Evolutionary conservation across 1,284 basidiomycete species (phyloP).

Genomic region (Irpex sp.): DNA sequence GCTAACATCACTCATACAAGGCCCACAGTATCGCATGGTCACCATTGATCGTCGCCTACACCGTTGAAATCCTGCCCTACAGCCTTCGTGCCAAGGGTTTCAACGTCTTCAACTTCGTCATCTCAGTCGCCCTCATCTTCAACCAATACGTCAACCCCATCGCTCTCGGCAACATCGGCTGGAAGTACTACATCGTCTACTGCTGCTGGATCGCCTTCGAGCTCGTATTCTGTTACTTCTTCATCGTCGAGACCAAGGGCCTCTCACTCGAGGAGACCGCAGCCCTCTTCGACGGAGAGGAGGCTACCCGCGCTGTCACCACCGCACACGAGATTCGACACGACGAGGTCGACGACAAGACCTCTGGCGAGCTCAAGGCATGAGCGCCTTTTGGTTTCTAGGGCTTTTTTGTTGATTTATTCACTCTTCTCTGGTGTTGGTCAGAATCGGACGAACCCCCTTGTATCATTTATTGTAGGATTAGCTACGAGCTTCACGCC

Average conservation of each 20-base stretch:
- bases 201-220: constrained; percentile 66
- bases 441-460: too few species aligned
- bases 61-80: constrained; percentile 71
- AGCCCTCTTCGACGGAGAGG: constrained; percentile 67
- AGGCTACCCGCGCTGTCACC: constrained; percentile 30
- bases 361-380: constrained; percentile 14
- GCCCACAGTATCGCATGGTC: constrained; percentile 58
- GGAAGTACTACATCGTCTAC: constrained; percentile 67
- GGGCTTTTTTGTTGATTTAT: too few species aligned
- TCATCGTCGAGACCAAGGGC: constrained; percentile 70
- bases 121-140: constrained; percentile 67
- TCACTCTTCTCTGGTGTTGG: too few species aligned
- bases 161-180: constrained; percentile 50
- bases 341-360: constrained; percentile 33
- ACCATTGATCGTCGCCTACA: constrained; percentile 71
- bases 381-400: too few species aligned
- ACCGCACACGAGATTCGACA: constrained; percentile 24
- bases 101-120: constrained; percentile 63
- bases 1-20: too few species aligned
- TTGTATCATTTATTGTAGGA: too few species aligned
- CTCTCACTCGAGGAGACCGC: constrained; percentile 73
- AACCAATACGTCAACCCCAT: constrained; percentile 84
- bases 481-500: too few species aligned
- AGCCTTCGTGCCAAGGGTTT: constrained; percentile 74
- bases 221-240: constrained; percentile 59